A percentile compares a stretch with the other conserved stretches of the same genome.
phyloP scores from a whole-genome alignment of 2,329 filamentous ascomycete genomes.

The Botrytis paeoniae region DNA sequence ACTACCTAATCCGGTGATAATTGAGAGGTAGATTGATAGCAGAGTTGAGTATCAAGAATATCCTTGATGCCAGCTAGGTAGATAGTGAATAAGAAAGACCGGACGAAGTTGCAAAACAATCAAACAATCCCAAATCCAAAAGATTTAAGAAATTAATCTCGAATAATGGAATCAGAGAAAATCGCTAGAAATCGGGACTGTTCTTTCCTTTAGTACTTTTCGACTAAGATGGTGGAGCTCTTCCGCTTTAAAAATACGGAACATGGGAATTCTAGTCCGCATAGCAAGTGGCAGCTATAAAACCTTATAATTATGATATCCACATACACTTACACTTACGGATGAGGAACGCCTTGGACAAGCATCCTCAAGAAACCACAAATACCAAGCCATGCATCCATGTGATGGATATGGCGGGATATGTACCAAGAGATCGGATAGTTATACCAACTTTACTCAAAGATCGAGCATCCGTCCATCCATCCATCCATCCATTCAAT shows the following conservation, averaged over 20 bases:
- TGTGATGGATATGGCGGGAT: background rate
- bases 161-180: background rate
- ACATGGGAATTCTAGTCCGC: conserved; percentile 4
- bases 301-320: conserved; percentile 1
- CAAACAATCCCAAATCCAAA: conserved; percentile 1
- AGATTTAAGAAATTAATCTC: background rate
- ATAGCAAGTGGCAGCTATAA: conserved; percentile 4
- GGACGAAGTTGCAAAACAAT: background rate
- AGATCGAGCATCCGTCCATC: background rate
- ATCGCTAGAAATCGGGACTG: background rate
- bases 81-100: background rate
- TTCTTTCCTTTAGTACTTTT: conserved; percentile 20
- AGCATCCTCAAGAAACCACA: background rate
- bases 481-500: background rate
- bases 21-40: background rate
- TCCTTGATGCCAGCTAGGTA: background rate
- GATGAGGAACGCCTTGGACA: background rate
- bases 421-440: background rate
- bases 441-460: background rate
- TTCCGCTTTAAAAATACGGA: conserved; percentile 7
- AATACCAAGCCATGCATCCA: conserved; percentile 1
- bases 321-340: background rate
- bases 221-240: background rate
- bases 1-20: conserved; percentile 2
- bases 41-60: background rate